phyloP scores from a whole-genome alignment of 768 basidiomycete species.

The Heimioporus sp. region DNA sequence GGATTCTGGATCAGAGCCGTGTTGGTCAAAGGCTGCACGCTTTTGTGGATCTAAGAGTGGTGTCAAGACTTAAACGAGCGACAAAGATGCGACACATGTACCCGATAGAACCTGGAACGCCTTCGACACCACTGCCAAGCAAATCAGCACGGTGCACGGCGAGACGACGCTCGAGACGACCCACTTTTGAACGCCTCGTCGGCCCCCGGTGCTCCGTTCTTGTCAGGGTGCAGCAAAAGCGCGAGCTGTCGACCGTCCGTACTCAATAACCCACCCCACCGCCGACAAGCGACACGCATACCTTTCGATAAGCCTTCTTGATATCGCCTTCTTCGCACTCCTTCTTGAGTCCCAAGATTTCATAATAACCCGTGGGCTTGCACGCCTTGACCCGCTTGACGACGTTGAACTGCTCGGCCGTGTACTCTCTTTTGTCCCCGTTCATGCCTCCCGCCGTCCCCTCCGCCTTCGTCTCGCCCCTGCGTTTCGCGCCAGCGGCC shows the following conservation, averaged over 20 bases:
- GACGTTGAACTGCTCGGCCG: conserved; percentile 74
- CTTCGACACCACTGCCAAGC: conserved; percentile 84
- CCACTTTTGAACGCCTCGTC: conserved; percentile 97
- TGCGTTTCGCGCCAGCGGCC: conserved; percentile 66
- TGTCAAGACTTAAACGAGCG: conserved; percentile 4
- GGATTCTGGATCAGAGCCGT: conserved; percentile 87
- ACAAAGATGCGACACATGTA: conserved; percentile 19
- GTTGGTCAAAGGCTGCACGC: conserved; percentile 80
- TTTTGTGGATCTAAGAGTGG: conserved; percentile 71
- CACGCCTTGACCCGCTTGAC: conserved; percentile 86
- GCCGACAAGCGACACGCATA: conserved; percentile 34
- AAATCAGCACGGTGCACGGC: conserved; percentile 4
- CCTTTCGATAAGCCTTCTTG: conserved; percentile 97
- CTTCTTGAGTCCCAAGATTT: conserved; percentile 77
- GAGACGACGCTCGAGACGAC: conserved; percentile 26
- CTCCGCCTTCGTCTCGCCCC: conserved; percentile 41
- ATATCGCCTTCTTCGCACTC: conserved; percentile 83
- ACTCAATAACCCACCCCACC: conserved; percentile 8
- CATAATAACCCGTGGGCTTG: conserved; percentile 90
- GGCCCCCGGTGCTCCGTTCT: conserved; percentile 96
- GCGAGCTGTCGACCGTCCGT: conserved; percentile 56
- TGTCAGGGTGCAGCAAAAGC: conserved; percentile 86
- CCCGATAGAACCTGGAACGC: conserved; percentile 94
- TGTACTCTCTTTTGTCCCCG: conserved; percentile 82
- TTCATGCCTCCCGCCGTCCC: conserved; percentile 63